These are phyloP conservation scores for Termitomyces eurrhizus DNA, from an alignment of 768 basidiomycete genomes.

Conservation along the genomic window DNA sequence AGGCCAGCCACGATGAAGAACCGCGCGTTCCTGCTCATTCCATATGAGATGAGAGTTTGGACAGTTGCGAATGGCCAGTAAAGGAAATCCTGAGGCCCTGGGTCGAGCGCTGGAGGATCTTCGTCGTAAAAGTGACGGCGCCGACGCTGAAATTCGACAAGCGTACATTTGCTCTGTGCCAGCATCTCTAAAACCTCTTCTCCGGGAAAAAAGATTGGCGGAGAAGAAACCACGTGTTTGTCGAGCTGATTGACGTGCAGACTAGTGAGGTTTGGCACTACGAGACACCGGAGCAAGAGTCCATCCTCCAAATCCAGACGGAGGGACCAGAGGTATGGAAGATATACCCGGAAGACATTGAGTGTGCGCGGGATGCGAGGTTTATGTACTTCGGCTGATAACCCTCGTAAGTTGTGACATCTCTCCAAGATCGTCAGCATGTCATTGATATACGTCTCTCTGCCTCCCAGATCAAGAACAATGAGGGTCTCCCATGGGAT, in stretches of 20 bases:
- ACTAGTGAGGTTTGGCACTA: slow-evolving; percentile 2
- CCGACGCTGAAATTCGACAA: slow-evolving; percentile 5
- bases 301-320: slow-evolving; percentile 5
- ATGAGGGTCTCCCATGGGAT: slow-evolving; percentile 2
- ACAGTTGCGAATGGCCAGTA: not conserved
- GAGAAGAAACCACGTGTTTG: not conserved
- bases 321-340: slow-evolving; percentile 3
- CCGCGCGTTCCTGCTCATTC: not conserved
- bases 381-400: slow-evolving; percentile 2
- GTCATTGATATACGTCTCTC: not conserved
- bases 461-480: slow-evolving; percentile 1
- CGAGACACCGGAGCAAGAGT: not conserved
- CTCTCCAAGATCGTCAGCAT: not conserved
- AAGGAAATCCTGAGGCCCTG: slow-evolving; percentile 3
- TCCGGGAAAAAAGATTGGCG: not conserved
- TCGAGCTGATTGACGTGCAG: slow-evolving; percentile 2
- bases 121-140: slow-evolving; percentile 7
- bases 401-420: not conserved
- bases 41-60: not conserved
- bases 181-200: slow-evolving; percentile 3
- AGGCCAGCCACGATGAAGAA: slow-evolving; percentile 1
- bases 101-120: not conserved
- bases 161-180: not conserved
- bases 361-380: not conserved
- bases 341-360: not conserved